Base-by-base conservation (phyloP, 2,329 filamentous ascomycete species). In the Penicillium brevicompactum region DNA sequence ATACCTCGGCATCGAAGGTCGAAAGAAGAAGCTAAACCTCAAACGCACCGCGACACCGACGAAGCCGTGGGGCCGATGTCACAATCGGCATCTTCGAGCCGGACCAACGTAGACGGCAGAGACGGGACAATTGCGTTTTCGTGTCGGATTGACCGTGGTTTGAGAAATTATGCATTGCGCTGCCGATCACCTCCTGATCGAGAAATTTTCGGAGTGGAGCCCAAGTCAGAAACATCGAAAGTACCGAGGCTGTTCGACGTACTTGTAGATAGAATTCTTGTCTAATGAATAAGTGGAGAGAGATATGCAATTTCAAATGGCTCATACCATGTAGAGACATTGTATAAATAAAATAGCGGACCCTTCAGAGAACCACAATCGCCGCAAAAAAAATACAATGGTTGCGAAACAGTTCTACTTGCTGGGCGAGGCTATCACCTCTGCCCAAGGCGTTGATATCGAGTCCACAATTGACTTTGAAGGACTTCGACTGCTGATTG, bases 401-500 rank as follows among this genome's bases (percentile, higher is more conserved):
- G 37, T 51, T 38, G 53, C 47, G 6, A 62, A 64, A 27, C 46
- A 58, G 21, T 65, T 66, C 38, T 58, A 64, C 16, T 27, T 66
- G 41, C 49, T 62, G 46, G 64, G 63, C 16, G 64, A 66, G 31
- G 49, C 58, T 22, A 52, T 49, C 41, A 60, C 66, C 9, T 61
- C 64, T 21, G 56, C 65, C 9, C 62, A 51, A 14, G 43, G 55
- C 45, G 51, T 70, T 18, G 57, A 63, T 13, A 18, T 70, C 7
- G 65, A 68, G 6, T 41, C 61, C 13, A 58, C 58, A 4, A 43
- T 58, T 16, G 56, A 59, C 31, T 42, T 63, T 40, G 58, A 67
- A 41, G 60, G 49, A 0, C 49, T 70, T 14, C 57, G 61, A 16
- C 43, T 63, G 30, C 48, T 67, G 8, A 56, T 70, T 31, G 68